Conservation (phyloP, 345 rosid species). For the Linum trigynum region DNA sequence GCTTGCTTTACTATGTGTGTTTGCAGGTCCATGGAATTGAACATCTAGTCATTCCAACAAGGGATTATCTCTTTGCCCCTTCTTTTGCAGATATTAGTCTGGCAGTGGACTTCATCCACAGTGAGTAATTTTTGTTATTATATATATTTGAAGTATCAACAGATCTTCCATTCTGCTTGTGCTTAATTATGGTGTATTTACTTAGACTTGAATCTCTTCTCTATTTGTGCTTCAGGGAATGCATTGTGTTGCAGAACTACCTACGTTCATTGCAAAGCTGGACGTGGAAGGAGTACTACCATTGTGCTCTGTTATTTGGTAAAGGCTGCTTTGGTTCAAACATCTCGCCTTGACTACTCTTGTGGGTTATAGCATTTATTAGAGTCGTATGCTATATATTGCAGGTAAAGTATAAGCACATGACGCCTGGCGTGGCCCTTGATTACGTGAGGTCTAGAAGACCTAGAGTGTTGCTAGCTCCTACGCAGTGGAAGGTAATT, state of each 20-base stretch:
- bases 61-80: constrained; percentile 87
- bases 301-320: constrained; percentile 86
- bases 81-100: constrained; percentile 42
- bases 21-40: constrained; percentile 68
- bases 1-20: constrained; percentile 1
- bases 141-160: neutral
- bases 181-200: neutral
- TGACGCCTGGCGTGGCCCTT: constrained; percentile 47
- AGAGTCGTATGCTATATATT: neutral
- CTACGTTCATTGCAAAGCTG: constrained; percentile 93
- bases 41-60: constrained; percentile 79
- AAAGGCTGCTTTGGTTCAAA: constrained; percentile 3
- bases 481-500: constrained; percentile 55
- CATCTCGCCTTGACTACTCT: neutral
- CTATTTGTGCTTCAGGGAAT: constrained; percentile 38
- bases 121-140: constrained; percentile 39
- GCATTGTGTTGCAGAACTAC: constrained; percentile 53
- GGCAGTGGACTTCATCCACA: constrained; percentile 66
- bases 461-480: constrained; percentile 56
- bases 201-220: neutral
- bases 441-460: constrained; percentile 53
- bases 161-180: neutral
- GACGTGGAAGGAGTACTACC: constrained; percentile 87
- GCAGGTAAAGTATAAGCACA: constrained; percentile 46
- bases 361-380: neutral